Conservation (phyloP, 2,329 filamentous ascomycete genomes). For the Cordyceps tenuipes region DNA sequence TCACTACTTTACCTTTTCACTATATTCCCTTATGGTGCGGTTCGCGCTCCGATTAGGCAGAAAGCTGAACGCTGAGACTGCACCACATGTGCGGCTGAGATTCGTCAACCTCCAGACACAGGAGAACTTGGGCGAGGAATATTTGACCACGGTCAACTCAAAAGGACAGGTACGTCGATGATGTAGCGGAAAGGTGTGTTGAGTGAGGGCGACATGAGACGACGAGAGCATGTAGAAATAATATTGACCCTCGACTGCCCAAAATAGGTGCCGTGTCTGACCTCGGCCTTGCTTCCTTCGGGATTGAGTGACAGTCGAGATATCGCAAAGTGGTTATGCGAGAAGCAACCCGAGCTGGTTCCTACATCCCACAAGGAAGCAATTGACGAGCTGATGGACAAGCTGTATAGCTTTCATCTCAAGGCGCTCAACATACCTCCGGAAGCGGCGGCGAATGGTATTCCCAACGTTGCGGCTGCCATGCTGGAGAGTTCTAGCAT, state of each 20-base stretch:
- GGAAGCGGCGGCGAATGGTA: conserved; percentile 19
- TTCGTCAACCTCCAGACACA: conserved; percentile 21
- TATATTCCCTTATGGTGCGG: conserved; percentile 25
- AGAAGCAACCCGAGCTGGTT: conserved; percentile 21
- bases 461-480: conserved; percentile 22
- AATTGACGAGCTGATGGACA: conserved; percentile 19
- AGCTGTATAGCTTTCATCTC: conserved; percentile 21
- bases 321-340: conserved; percentile 23
- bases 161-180: conserved; percentile 21
- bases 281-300: conserved; percentile 18
- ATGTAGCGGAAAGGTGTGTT: background rate
- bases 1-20: conserved; percentile 23
- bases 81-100: conserved; percentile 19
- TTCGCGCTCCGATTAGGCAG: conserved; percentile 21
- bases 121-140: conserved; percentile 22
- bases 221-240: background rate
- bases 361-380: conserved; percentile 17
- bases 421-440: conserved; percentile 18
- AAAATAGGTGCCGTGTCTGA: conserved; percentile 21
- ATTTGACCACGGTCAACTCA: conserved; percentile 20
- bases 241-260: background rate
- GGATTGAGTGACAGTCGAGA: conserved; percentile 20
- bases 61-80: conserved; percentile 18
- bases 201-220: background rate
- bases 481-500: conserved; percentile 21